phyloP scores from a whole-genome alignment of 1,139 yeast species.

The Pichia sp. region DNA sequence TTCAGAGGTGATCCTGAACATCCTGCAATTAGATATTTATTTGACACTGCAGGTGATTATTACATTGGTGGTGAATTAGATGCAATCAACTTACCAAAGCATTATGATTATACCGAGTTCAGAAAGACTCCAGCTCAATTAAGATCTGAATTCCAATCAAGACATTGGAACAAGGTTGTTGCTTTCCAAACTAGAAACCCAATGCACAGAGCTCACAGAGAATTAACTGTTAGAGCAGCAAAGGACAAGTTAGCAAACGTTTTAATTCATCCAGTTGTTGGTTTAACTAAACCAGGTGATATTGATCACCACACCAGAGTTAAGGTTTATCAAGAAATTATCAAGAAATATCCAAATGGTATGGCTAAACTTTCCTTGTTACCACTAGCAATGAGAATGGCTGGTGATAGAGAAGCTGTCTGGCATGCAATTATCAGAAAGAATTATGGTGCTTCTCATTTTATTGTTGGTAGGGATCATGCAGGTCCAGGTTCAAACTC shows the following conservation, averaged over 20 bases:
- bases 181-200: conserved; percentile 99
- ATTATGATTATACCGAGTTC: conserved; percentile 81
- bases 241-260: conserved; percentile 70
- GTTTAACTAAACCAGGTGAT: conserved; percentile 95
- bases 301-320: conserved; percentile 97
- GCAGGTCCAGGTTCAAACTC: conserved; percentile 87
- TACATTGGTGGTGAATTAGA: conserved; percentile 85
- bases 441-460: conserved; percentile 95
- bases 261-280: conserved; percentile 94
- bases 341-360: conserved; percentile 89
- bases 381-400: conserved; percentile 98
- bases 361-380: conserved; percentile 83
- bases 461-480: conserved; percentile 96
- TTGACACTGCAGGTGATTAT: conserved; percentile 69
- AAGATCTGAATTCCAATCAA: conserved; percentile 70
- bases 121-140: conserved; percentile 89
- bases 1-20: conserved; percentile 97
- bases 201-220: conserved; percentile 97
- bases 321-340: conserved; percentile 85
- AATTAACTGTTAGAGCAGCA: conserved; percentile 92
- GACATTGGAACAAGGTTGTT: conserved; percentile 86
- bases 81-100: conserved; percentile 78
- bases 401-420: conserved; percentile 96
- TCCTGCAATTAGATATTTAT: conserved; percentile 78
- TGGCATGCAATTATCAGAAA: conserved; percentile 98